Conservation (phyloP, 1,139 yeast species). For the Saccharomyces pastorianus region DNA sequence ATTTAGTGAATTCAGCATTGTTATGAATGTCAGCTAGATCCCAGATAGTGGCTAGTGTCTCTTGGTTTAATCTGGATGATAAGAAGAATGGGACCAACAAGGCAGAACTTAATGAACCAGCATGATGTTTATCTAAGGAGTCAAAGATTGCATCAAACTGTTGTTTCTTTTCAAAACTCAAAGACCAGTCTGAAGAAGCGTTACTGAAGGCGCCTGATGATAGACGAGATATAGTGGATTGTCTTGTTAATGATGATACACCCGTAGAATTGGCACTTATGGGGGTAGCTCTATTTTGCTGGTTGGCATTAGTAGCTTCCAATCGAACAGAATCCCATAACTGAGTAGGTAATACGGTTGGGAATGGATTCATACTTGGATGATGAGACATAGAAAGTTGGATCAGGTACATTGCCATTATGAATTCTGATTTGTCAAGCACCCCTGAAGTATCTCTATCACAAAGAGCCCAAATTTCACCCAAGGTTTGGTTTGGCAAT, state of each 20-base stretch:
- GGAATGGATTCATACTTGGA: slow-evolving; percentile 60
- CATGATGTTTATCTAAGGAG: slow-evolving; percentile 56
- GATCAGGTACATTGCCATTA: slow-evolving; percentile 91
- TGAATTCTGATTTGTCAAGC: slow-evolving; percentile 64
- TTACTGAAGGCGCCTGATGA: slow-evolving; percentile 39
- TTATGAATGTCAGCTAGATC: slow-evolving; percentile 87
- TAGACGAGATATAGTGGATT: slow-evolving; percentile 25
- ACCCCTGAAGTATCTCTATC: slow-evolving; percentile 70
- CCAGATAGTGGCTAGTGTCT: slow-evolving; percentile 85
- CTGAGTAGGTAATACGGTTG: slow-evolving; percentile 58
- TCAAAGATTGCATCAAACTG: slow-evolving; percentile 77
- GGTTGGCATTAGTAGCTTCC: slow-evolving; percentile 48
- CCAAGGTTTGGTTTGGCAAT: slow-evolving; percentile 65
- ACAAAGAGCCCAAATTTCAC: slow-evolving; percentile 82
- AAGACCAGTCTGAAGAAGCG: slow-evolving; percentile 62
- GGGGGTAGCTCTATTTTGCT: slow-evolving; percentile 42
- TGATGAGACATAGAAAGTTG: slow-evolving; percentile 67
- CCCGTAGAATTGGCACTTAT: slow-evolving; percentile 32
- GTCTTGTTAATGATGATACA: slow-evolving; percentile 23
- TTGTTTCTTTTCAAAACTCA: slow-evolving; percentile 59
- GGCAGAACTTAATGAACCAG: slow-evolving; percentile 61
- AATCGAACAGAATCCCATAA: slow-evolving; percentile 49
- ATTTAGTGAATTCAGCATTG: slow-evolving; percentile 69
- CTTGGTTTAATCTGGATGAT: slow-evolving; percentile 81
- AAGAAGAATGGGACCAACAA: slow-evolving; percentile 85